Percentiles rank a stretch among this genome's conserved stretches.
Evolutionary conservation across 192 early-diverging fungal species (phyloP).

Genomic region (Chytriomyces hyalinus): DNA sequence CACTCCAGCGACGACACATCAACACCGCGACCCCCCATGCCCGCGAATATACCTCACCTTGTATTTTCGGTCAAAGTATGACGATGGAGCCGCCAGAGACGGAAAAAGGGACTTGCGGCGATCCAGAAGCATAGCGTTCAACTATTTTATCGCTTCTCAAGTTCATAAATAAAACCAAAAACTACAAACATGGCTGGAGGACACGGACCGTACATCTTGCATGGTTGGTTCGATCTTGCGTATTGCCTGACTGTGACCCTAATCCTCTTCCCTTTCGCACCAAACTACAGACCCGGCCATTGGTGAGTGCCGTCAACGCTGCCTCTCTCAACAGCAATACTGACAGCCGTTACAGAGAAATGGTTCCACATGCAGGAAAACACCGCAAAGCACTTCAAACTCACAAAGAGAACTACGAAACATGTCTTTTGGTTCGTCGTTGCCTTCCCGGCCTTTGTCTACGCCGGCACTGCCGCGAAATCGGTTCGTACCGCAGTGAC

Average conservation of each 20-base stretch:
- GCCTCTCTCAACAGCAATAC: neutral
- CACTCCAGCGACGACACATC: neutral
- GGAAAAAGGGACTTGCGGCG: slow-evolving; percentile 25
- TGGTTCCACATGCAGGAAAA: slow-evolving; percentile 58
- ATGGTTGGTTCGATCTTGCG: slow-evolving; percentile 47
- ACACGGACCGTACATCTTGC: slow-evolving; percentile 39
- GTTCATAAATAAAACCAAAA: neutral
- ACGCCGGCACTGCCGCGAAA: slow-evolving; percentile 14
- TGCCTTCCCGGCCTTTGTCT: slow-evolving; percentile 41
- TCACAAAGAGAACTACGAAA: slow-evolving; percentile 41
- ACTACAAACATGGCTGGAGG: slow-evolving; percentile 27
- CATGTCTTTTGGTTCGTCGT: slow-evolving; percentile 35
- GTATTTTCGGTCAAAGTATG: slow-evolving; percentile 37
- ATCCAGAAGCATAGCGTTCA: neutral
- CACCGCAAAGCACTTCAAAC: slow-evolving; percentile 46
- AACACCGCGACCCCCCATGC: neutral
- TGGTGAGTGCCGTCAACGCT: neutral
- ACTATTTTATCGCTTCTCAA: slow-evolving; percentile 5
- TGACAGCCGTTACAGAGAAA: slow-evolving; percentile 40
- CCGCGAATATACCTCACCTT: slow-evolving; percentile 2
- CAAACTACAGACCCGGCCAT: slow-evolving; percentile 40
- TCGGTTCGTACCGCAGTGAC: neutral
- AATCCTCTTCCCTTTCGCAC: neutral
- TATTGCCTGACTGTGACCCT: slow-evolving; percentile 36
- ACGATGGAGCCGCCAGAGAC: slow-evolving; percentile 27